Base-by-base conservation (phyloP, 306 rosid species). In the Begonia masoniana region DNA sequence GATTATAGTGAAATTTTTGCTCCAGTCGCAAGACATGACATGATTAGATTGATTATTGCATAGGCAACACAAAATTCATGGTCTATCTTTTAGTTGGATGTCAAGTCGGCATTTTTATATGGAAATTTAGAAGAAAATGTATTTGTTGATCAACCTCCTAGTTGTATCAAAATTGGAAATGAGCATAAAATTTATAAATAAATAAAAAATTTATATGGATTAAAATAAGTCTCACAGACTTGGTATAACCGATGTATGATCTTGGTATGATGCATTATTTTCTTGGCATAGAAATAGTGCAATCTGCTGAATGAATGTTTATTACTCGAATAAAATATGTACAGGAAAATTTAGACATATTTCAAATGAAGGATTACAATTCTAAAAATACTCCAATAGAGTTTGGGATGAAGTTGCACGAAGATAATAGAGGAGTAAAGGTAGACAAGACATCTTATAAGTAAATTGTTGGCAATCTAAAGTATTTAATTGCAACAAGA, bases 261-360 rank as follows among this genome's bases (percentile, higher is more conserved):
- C 41, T 62, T 54, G 60, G 48, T 6, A 17, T 4, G 36, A 57
- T 57, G 61, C 35, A 11, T 17, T 19, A 57, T 43, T 57, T 57
- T 54, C 54, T 62, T 54, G 55, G 60, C 10, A 62, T 55, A 2
- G 41, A 54, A 10, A 55, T 52, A 9, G 13, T 14, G 4, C n/a
- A 55, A 11, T 3, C 15, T 13, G 8, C 26, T 11, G 2, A 9
- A 14, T 42, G 52, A 4, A 52, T 35, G 14, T 47, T 63, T 47
- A 54, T 62, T 2, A n/a, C n/a, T n/a, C n/a, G n/a, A n/a, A 43
- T 10, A 13, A 12, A 53, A 62, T 7, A 48, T 62, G 9, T 15
- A 53, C 4, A 17, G 14, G 0, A 62, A 36, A 13, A 17, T 17
- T 17, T 17, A 17, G 1, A 17, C 1, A 17, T 0, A 1, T 55